Evolutionary conservation across 1,284 basidiomycete species (phyloP).

Genomic region (Leccinum huronense): DNA sequence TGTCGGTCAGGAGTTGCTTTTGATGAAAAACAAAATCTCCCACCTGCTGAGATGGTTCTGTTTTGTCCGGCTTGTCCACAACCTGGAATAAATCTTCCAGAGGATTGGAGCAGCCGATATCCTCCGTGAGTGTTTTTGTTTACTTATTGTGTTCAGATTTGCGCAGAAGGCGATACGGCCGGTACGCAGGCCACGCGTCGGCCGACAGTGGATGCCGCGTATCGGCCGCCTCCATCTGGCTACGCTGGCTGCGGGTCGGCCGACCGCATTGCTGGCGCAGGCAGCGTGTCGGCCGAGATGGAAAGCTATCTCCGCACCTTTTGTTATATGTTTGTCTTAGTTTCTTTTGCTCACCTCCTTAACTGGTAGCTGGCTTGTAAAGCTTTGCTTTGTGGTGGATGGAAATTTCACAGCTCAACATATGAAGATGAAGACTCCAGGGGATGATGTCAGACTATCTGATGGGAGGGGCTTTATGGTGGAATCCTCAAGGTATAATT

Average conservation of each 20-base stretch:
- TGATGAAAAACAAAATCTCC: background rate
- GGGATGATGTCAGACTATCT: constrained; percentile 12
- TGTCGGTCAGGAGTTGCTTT: background rate
- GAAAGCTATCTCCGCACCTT: too few species aligned
- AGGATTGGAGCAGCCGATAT: background rate
- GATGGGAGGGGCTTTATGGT: background rate
- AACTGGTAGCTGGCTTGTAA: background rate
- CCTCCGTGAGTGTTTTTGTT: background rate
- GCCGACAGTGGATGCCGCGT: too few species aligned
- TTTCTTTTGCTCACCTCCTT: too few species aligned
- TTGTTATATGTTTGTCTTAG: too few species aligned
- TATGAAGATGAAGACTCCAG: constrained; percentile 15
- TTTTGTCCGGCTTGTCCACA: background rate
- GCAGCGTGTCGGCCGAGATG: too few species aligned
- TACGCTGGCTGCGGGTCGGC: too few species aligned
- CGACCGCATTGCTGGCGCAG: too few species aligned
- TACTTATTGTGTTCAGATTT: too few species aligned
- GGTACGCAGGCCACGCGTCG: too few species aligned
- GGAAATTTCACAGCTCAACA: constrained; percentile 20
- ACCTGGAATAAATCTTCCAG: background rate
- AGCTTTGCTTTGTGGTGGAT: background rate
- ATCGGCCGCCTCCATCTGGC: too few species aligned
- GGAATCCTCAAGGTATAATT: background rate
- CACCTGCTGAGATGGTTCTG: background rate
- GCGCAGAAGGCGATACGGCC: too few species aligned